Percentiles rank a stretch among this genome's conserved stretches.
Conservation (phyloP, 257 asterid species). For the Mentha longifolia region DNA sequence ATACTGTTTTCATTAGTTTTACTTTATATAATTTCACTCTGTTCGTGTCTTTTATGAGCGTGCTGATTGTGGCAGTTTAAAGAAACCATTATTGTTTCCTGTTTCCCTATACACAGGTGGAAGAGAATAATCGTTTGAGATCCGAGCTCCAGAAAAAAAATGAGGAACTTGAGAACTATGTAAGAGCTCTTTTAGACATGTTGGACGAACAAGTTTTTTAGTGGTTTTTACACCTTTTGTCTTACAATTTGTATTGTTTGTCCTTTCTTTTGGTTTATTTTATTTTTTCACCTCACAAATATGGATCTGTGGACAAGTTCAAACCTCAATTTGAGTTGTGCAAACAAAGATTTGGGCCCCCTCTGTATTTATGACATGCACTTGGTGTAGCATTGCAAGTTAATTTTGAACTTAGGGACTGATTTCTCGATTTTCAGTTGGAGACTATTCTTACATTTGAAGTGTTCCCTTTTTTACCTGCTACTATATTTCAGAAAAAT, state of each 20-base stretch:
- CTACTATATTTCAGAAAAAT: background rate
- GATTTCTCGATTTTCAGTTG: background rate
- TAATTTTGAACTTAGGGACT: background rate
- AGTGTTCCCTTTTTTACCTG: background rate
- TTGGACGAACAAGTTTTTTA: background rate
- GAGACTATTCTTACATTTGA: background rate
- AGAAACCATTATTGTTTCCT: constrained; percentile 14
- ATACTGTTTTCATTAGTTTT: background rate
- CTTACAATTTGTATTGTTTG: background rate
- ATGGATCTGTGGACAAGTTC: constrained; percentile 6
- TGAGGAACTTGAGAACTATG: constrained; percentile 76
- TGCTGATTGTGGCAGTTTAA: constrained; percentile 16
- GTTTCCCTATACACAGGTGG: constrained; percentile 63
- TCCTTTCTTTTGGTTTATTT: background rate
- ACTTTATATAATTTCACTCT: background rate
- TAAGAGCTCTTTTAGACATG: constrained; percentile 46
- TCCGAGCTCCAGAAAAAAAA: constrained; percentile 76
- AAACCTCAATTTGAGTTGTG: background rate
- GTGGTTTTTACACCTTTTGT: constrained; percentile 13
- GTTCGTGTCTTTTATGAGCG: constrained; percentile 16
- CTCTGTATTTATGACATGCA: background rate
- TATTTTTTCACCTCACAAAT: constrained; percentile 13
- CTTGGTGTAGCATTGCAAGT: background rate
- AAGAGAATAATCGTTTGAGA: constrained; percentile 84
- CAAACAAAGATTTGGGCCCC: background rate